Evolutionary conservation across 2,329 filamentous ascomycete species (phyloP).

Genomic region (Intubia oerlemansii): DNA sequence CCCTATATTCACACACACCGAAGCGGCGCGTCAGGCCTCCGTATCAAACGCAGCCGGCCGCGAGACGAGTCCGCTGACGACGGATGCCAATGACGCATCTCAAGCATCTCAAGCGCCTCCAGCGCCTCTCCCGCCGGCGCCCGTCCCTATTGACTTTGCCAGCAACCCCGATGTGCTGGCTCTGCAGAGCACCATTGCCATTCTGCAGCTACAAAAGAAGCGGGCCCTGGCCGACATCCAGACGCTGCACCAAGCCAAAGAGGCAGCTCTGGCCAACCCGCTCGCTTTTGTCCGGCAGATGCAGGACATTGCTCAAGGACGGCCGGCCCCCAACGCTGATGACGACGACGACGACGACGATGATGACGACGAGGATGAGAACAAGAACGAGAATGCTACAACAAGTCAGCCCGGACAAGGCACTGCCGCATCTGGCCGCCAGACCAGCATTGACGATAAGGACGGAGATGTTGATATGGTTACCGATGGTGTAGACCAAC

Average conservation of each 20-base stretch:
- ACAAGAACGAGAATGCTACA: too few species aligned
- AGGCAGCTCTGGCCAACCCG: slow-evolving; percentile 48
- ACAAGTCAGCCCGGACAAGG: too few species aligned
- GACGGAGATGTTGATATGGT: slow-evolving; percentile 1
- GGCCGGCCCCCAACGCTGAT: slow-evolving; percentile 13
- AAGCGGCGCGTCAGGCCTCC: slow-evolving; percentile 4
- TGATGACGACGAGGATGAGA: too few species aligned
- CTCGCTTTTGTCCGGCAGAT: slow-evolving; percentile 51
- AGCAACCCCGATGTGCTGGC: slow-evolving; percentile 73
- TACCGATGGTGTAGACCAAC: too few species aligned
- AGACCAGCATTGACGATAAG: slow-evolving; percentile 1
- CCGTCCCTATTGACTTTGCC: slow-evolving; percentile 33
- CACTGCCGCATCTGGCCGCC: not conserved
- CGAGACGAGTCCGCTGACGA: too few species aligned
- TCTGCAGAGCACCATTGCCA: slow-evolving; percentile 62
- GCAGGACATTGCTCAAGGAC: slow-evolving; percentile 34
- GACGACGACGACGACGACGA: slow-evolving; percentile 7
- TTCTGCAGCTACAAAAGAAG: slow-evolving; percentile 68
- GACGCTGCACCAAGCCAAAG: slow-evolving; percentile 45
- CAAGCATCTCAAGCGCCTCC: not conserved
- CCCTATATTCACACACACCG: slow-evolving; percentile 6
- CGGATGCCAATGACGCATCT: not conserved
- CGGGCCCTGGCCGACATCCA: slow-evolving; percentile 59
- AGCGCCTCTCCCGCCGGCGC: slow-evolving; percentile 19
- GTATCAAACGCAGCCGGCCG: too few species aligned